These are phyloP conservation scores for Trypanosoma brucei DNA, from an alignment of 208 protist genomes.

Conservation along the genomic window DNA sequence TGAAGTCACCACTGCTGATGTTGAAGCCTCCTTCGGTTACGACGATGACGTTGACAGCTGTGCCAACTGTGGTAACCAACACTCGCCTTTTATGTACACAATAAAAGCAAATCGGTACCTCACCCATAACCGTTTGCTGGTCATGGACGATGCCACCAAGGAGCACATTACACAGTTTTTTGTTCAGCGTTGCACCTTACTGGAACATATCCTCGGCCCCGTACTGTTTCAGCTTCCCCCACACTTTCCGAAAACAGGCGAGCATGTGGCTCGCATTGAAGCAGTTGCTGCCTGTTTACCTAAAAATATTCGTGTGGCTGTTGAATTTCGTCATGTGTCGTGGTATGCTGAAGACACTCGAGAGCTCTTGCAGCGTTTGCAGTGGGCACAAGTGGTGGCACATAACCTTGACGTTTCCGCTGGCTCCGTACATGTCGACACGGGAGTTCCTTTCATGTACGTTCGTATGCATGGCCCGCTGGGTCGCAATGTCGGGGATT, in stretches of 20 bases:
- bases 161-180: slow-evolving; percentile 53
- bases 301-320: slow-evolving; percentile 48
- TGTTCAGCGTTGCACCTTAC: slow-evolving; percentile 27
- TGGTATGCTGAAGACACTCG: slow-evolving; percentile 58
- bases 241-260: slow-evolving; percentile 36
- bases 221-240: slow-evolving; percentile 71
- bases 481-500: slow-evolving; percentile 55
- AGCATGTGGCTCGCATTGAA: slow-evolving; percentile 40
- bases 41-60: not conserved
- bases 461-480: slow-evolving; percentile 59
- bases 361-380: slow-evolving; percentile 38
- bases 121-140: slow-evolving; percentile 61
- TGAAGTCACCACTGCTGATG: not conserved
- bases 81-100: slow-evolving; percentile 46
- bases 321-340: slow-evolving; percentile 64
- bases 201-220: slow-evolving; percentile 51
- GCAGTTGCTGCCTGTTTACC: slow-evolving; percentile 34
- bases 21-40: not conserved
- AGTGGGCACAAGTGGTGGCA: slow-evolving; percentile 62
- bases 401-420: slow-evolving; percentile 53
- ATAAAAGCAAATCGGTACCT: slow-evolving; percentile 75
- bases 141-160: slow-evolving; percentile 41
- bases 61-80: not conserved
- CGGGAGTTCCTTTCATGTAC: slow-evolving; percentile 62
- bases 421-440: slow-evolving; percentile 50